A percentile compares a stretch with the other conserved stretches of the same genome.
Evolutionary conservation across 768 basidiomycete genomes (phyloP).

Genomic region (Paxillus rubicundulus): DNA sequence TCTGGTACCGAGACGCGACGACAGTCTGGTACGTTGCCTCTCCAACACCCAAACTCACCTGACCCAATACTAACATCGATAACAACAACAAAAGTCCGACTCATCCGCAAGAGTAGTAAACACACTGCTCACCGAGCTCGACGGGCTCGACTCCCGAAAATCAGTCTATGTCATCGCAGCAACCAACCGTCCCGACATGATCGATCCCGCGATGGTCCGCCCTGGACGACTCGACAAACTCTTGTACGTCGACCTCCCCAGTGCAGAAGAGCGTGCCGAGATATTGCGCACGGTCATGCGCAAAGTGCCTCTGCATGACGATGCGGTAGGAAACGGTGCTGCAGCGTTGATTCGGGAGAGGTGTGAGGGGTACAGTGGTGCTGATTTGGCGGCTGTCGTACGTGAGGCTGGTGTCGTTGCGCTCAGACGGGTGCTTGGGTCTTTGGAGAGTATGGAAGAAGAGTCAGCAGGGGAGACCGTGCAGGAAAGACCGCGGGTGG

Average conservation of each 20-base stretch:
- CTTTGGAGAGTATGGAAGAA: conserved; percentile 58
- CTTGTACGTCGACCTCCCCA: conserved; percentile 88
- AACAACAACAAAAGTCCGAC: conserved; percentile 60
- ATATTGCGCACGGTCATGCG: conserved; percentile 76
- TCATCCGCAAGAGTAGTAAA: conserved; percentile 89
- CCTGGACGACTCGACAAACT: conserved; percentile 93
- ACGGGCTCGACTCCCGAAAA: conserved; percentile 84
- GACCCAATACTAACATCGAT: not conserved
- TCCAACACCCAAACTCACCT: not conserved
- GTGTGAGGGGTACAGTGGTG: conserved; percentile 90
- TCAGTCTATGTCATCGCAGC: conserved; percentile 92
- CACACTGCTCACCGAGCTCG: conserved; percentile 90
- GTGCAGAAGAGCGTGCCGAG: conserved; percentile 70
- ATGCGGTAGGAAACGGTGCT: conserved; percentile 25
- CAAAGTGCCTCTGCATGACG: conserved; percentile 58
- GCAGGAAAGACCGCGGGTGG: conserved; percentile 28
- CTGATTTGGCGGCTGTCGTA: conserved; percentile 85
- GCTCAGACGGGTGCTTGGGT: conserved; percentile 63
- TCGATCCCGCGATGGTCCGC: conserved; percentile 97
- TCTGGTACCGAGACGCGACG: conserved; percentile 85
- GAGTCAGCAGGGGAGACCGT: conserved; percentile 10
- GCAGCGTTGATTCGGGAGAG: conserved; percentile 51
- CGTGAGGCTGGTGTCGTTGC: conserved; percentile 90
- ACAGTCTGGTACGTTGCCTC: conserved; percentile 63
- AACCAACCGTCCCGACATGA: conserved; percentile 95